Base-by-base conservation (phyloP, 2,329 filamentous ascomycete species). In the Calonectria leucothoes region DNA sequence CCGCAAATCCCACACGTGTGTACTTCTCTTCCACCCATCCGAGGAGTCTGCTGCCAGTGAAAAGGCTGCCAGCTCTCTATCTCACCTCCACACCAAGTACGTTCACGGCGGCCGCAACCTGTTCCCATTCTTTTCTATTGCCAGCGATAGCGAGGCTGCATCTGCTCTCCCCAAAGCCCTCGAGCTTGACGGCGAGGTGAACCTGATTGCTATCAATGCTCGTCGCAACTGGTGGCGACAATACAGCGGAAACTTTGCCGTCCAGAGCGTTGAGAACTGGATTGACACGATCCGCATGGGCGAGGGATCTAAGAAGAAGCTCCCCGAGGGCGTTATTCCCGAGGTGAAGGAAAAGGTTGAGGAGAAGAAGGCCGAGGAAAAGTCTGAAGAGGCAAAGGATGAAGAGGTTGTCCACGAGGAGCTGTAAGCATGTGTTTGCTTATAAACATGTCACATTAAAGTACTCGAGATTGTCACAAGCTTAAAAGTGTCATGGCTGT, bases 281-380 rank as follows among this genome's bases (percentile, higher is more conserved):
- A 91, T 99, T 72, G 97, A 99, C 81, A 89, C 91, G n/a, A 95
- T 98, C 75, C 93, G 95, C 45, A 90, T 99, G 88, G 95, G 96
- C 66, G 96, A 98, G 82, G 94, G 95, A 3, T 86, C 90, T 72
- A 98, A 96, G 88, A 89, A 92, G 80, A 94, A 93, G 86, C 83
- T 97, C 51, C 94, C 94, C 0, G 89, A 90, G 72, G 90, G 88
- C 2, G 80, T 94, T 52, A 81, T 93, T 37, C 85, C 86, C 20
- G 83, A 85, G 67, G 80, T 82, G 14, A 83, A 15, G 4, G 70
- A 71, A 15, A 73, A 72, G 61, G 76, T 78, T 0, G 78, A 81
- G 52, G 51, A 42, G 20, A 74, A 84, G 79, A 79, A 75, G 6
- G 75, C 25, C 23, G 57, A 59, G 31, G 59, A 79, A 67, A 33